Evolutionary conservation across 2,329 filamentous ascomycete genomes (phyloP).

Genomic region (Colletotrichum filicis): DNA sequence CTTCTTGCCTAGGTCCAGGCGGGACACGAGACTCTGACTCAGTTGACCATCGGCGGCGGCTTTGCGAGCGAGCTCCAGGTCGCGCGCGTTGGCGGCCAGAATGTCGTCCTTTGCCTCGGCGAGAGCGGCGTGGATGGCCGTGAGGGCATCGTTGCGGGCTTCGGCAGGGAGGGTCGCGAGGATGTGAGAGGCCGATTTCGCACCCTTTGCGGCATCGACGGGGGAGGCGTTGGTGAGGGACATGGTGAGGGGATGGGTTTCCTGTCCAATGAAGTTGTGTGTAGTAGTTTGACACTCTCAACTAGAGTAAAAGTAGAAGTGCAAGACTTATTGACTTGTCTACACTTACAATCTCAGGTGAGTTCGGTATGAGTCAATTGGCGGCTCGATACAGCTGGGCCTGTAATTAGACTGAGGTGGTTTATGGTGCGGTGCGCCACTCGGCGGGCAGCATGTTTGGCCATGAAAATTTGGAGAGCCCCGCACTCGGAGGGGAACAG

Average conservation of each 20-base stretch:
- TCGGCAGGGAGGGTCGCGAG: constrained; percentile 82
- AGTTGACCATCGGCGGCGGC: constrained; percentile 81
- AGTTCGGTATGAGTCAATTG: constrained; percentile 22
- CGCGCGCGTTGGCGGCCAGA: constrained; percentile 85
- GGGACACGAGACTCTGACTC: constrained; percentile 85
- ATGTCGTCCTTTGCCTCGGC: constrained; percentile 76
- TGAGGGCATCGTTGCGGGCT: constrained; percentile 86
- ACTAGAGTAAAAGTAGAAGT: neutral
- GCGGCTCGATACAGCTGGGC: neutral
- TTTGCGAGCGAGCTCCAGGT: constrained; percentile 79
- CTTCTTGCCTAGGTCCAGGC: constrained; percentile 84
- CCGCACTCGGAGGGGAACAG: constrained; percentile 23
- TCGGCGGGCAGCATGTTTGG: neutral
- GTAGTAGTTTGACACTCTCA: neutral
- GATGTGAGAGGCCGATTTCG: constrained; percentile 83
- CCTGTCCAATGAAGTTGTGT: neutral
- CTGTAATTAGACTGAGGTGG: neutral
- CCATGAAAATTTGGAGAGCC: constrained; percentile 34
- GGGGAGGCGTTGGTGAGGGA: constrained; percentile 90
- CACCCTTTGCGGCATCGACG: constrained; percentile 78
- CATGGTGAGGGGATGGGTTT: constrained; percentile 63
- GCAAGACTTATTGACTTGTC: neutral
- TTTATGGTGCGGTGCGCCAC: constrained; percentile 1
- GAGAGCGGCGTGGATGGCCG: constrained; percentile 84
- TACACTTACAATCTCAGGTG: constrained; percentile 7